Percentiles rank a stretch among this genome's conserved stretches.
Evolutionary conservation across 495 filamentous ascomycete genomes (phyloP).

Genomic region (Pyrenula massariospora): DNA sequence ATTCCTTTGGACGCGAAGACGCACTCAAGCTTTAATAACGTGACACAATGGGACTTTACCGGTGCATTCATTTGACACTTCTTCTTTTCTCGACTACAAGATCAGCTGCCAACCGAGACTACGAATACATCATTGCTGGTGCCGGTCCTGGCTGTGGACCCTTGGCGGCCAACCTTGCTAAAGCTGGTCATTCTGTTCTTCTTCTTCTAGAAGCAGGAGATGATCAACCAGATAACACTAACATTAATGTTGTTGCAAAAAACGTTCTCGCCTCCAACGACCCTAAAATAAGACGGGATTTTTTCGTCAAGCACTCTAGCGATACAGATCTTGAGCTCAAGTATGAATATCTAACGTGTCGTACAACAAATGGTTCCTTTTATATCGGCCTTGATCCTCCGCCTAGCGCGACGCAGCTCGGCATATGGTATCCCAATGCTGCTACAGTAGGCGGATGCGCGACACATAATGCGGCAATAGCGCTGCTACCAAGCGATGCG

Average conservation of each 20-base stretch:
- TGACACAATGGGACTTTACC: no score
- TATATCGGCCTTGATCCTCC: slow-evolving; percentile 29
- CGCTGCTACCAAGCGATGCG: slow-evolving; percentile 24
- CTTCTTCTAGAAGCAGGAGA: slow-evolving; percentile 54
- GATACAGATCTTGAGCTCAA: slow-evolving; percentile 32
- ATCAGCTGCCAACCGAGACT: slow-evolving; percentile 29
- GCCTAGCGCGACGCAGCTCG: slow-evolving; percentile 23
- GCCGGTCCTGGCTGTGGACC: slow-evolving; percentile 55
- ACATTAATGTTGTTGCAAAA: slow-evolving; percentile 27
- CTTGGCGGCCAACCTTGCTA: slow-evolving; percentile 47
- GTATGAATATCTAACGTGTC: slow-evolving; percentile 31
- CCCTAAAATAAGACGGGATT: slow-evolving; percentile 29
- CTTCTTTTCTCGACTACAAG: background rate
- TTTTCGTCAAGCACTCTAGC: slow-evolving; percentile 33
- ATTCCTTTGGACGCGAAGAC: no score
- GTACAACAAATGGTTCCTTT: slow-evolving; percentile 21
- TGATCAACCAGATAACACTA: slow-evolving; percentile 35
- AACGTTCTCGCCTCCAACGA: slow-evolving; percentile 26
- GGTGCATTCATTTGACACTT: no score
- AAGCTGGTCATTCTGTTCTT: slow-evolving; percentile 46
- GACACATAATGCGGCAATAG: slow-evolving; percentile 32
- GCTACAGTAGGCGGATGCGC: slow-evolving; percentile 35
- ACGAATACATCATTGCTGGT: slow-evolving; percentile 59
- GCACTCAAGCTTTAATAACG: no score
- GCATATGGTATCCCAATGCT: slow-evolving; percentile 34